Percentiles rank a stretch among this genome's conserved stretches.
Conservation (phyloP, 2,329 filamentous ascomycete genomes). For the Colletotrichum agaves region DNA sequence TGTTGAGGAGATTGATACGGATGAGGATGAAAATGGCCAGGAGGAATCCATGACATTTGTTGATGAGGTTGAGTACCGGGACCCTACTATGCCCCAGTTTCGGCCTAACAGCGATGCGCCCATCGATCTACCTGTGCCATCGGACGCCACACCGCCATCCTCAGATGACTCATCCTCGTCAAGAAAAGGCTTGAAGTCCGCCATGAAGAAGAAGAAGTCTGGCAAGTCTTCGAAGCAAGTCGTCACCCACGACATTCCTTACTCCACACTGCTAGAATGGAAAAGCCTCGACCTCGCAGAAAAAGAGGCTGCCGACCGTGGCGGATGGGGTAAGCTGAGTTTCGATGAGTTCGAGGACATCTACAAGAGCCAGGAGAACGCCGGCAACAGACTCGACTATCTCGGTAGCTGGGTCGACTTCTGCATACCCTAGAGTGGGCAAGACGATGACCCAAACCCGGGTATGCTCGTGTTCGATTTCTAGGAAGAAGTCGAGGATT, state of each 20-base stretch:
- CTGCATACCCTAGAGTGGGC: conserved; percentile 66
- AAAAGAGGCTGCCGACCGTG: conserved; percentile 73
- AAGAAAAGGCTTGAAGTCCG: conserved; percentile 9
- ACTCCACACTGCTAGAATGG: conserved; percentile 56
- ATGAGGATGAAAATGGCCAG: conserved; percentile 37
- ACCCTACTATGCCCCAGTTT: conserved; percentile 77
- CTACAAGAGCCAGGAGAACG: conserved; percentile 74
- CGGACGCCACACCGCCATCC: not conserved
- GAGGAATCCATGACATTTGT: conserved; percentile 29
- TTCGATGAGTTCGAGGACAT: conserved; percentile 83
- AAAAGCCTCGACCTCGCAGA: conserved; percentile 73
- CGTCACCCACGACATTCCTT: conserved; percentile 43
- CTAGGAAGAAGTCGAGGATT: no score
- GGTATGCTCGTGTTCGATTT: not conserved
- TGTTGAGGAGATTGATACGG: conserved; percentile 34
- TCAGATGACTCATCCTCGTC: conserved; percentile 9
- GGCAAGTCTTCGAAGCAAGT: conserved; percentile 39
- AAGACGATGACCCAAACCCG: not conserved
- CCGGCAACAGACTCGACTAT: conserved; percentile 76
- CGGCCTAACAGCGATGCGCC: conserved; percentile 62
- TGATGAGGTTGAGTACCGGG: conserved; percentile 49
- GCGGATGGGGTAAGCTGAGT: conserved; percentile 82
- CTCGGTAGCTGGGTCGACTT: conserved; percentile 92
- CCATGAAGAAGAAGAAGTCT: conserved; percentile 30
- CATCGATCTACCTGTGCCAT: conserved; percentile 34